Conservation (phyloP, 2,329 filamentous ascomycete species). For the Aureobasidium leucospermi region DNA sequence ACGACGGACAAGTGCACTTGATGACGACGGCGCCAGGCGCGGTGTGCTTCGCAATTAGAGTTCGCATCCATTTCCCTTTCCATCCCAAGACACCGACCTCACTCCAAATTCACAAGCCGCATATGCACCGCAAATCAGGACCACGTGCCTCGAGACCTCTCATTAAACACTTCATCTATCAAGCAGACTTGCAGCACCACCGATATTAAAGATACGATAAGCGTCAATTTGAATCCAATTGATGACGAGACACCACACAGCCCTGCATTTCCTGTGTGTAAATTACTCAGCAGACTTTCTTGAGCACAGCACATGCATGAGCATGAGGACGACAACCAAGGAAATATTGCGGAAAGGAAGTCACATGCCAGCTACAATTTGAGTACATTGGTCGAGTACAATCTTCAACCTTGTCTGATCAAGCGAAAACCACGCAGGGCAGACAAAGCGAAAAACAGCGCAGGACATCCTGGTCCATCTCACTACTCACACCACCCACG, state of each 20-base stretch:
- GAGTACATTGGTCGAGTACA: not conserved
- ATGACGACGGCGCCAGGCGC: not conserved
- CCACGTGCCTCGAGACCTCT: slow-evolving; percentile 3
- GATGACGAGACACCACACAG: not conserved
- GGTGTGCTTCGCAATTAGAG: not conserved
- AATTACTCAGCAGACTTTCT: not conserved
- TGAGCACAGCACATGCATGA: not conserved
- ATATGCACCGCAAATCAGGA: slow-evolving; percentile 7
- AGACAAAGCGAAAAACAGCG: not conserved
- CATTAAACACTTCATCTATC: slow-evolving; percentile 6
- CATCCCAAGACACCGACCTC: not conserved
- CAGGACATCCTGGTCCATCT: not conserved
- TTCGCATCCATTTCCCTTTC: not conserved
- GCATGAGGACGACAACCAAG: not conserved
- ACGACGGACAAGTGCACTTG: not conserved
- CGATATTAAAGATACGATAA: slow-evolving; percentile 3
- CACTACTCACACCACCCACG: not conserved
- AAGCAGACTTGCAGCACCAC: not conserved
- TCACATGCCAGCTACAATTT: not conserved
- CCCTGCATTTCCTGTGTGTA: not conserved
- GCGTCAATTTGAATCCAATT: not conserved
- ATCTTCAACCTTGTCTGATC: not conserved
- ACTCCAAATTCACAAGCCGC: not conserved
- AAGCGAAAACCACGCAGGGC: not conserved
- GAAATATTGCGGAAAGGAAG: not conserved